Evolutionary conservation across 257 asterid genomes (phyloP), one percentile per base, ranked within the genome.

Genomic region (Gardenia jasminoides): DNA sequence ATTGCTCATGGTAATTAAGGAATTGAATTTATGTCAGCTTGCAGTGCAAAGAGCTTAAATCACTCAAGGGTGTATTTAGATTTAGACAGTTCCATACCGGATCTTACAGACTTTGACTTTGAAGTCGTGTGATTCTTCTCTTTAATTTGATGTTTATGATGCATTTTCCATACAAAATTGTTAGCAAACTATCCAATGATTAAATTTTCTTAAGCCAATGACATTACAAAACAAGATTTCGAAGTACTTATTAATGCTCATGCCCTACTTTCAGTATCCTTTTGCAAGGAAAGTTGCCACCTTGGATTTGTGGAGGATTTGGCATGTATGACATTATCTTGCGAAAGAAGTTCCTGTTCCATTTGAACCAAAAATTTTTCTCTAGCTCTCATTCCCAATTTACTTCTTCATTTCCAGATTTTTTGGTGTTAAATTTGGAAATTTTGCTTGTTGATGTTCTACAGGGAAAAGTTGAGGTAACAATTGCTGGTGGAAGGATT

Each of bases 391-490:
- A 24, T 36, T 19, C 41, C 12, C 52, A 36, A 22, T 12, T 16
- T 30, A 19, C 66, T 48, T 2, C 16, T 26, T 24, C 26, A 30
- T 22, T 16, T 7, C 17, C 4, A 30, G 72, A 67, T 67, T 36
- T 22, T 76, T 61, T 47, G 0, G 10, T 4, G 47, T n/a, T 11
- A 13, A 39, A 47, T 48, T 15, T 67, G 52, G 22, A 76, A 76
- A n/a, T 3, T 6, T 72, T 31, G 17, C 44, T 43, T 71, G 71
- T 39, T 28, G 0, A 72, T 50, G 67, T 52, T 70, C 72, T 79
- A 70, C 80, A 92, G 98, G 98, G 99, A 64, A 93, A 92, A 85
- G 94, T 96, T 36, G 99, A 96, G 87, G 90, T 91, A 67, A 96
- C 99, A 4, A 90, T 96, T 74, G 92, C 97, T 22, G 93, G 97